Base-by-base conservation (phyloP, 345 rosid genomes). In the Syzygium aqueum region DNA sequence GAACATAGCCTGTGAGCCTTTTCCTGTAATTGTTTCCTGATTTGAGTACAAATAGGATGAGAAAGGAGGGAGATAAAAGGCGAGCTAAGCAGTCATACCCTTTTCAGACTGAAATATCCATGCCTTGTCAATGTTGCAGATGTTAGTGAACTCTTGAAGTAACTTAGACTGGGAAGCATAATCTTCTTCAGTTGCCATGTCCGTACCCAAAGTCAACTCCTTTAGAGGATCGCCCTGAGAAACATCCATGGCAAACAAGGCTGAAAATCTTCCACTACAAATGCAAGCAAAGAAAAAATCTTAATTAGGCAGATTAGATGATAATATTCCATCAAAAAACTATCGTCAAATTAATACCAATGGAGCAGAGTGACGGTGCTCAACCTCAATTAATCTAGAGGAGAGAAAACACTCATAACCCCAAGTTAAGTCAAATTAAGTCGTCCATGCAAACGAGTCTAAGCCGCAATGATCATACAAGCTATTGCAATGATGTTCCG, bases 121-220 rank as follows among this genome's bases (percentile, higher is more conserved):
- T 30, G 99, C 98, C 91, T 92, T 95, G 90, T 96, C 98, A 88
- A 97, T 92, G 87, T 83, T 93, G 78, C 96, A 91, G 78, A 97
- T 93, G 33, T 53, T 89, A 25, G 86, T 86, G 89, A 96, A 97
- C 84, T 97, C 98, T 91, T 91, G 90, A 53, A 96, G 97, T 85
- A 95, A 88, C 90, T 94, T 94, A 59, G 99, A 96, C 88, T 92
- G 96, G 30, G 92, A 91, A 43, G 88, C 94, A 91, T 93, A 95
- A 49, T 93, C 98, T 80, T 94, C 97, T 88, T 94, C 99, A 25
- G 90, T 90, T 50, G 91, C 63, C 88, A 92, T 61, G 87, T 94
- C 96, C 37, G 94, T 84, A 54, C 93, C 95, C 54, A 90, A 54
- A 59, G 93, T 90, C 33, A 89, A 56, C 67, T 91, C 91, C 89